Evolutionary conservation across 768 basidiomycete genomes (phyloP).

Genomic region (Auricularia sp.): DNA sequence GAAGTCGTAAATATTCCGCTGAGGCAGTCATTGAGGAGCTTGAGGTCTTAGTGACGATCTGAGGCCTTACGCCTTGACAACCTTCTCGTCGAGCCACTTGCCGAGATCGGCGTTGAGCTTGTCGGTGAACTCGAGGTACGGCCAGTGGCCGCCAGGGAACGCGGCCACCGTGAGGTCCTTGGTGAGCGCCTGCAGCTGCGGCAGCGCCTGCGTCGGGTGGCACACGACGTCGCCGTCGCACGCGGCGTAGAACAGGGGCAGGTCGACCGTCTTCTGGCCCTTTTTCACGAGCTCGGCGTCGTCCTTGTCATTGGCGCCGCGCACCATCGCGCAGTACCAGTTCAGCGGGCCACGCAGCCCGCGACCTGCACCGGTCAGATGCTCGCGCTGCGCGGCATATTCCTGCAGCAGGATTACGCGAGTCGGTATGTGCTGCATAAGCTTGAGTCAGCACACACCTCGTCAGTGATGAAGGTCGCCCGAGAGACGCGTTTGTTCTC

Average conservation of each 20-base stretch:
- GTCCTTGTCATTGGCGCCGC: neutral
- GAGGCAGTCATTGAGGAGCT: too few species aligned
- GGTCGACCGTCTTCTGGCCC: neutral
- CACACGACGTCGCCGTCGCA: neutral
- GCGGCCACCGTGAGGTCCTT: neutral
- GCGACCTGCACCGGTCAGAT: neutral
- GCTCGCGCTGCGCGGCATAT: neutral
- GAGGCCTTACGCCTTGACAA: neutral
- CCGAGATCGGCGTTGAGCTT: neutral
- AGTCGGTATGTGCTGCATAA: neutral
- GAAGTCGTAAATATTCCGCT: too few species aligned
- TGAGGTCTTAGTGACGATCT: too few species aligned
- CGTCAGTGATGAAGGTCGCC: neutral
- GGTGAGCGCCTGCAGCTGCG: neutral
- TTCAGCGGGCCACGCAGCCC: neutral
- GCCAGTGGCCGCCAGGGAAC: neutral
- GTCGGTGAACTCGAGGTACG: neutral
- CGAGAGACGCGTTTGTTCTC: neutral
- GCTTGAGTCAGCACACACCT: neutral
- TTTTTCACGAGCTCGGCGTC: neutral
- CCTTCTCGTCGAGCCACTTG: neutral
- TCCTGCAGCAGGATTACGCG: neutral
- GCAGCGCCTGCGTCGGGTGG: neutral
- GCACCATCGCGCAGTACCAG: neutral
- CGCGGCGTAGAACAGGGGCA: neutral